phyloP scores from a whole-genome alignment of 179 eudicot genomes.

The Vitellaria paradoxa region DNA sequence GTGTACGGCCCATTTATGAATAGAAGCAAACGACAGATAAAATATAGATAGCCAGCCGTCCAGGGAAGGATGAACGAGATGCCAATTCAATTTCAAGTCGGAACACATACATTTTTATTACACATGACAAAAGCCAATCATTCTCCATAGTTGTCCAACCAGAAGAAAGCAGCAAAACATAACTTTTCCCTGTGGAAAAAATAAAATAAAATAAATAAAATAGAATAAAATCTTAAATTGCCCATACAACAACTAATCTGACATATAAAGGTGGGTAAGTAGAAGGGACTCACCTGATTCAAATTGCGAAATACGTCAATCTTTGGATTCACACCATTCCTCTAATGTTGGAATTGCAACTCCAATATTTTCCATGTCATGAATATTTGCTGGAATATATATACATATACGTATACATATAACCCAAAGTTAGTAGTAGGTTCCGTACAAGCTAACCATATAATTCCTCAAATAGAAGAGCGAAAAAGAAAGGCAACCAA shows the following conservation, averaged over 20 bases:
- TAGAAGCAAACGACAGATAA: background rate
- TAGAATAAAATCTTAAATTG: background rate
- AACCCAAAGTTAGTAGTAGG: conserved; percentile 19
- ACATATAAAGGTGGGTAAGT: too few species aligned
- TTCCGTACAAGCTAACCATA: background rate
- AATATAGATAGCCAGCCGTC: background rate
- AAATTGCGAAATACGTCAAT: conserved; percentile 14
- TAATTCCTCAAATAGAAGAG: background rate
- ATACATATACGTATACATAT: background rate
- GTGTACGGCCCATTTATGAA: background rate
- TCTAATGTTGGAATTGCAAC: conserved; percentile 70
- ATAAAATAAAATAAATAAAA: background rate
- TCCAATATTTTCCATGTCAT: conserved; percentile 79
- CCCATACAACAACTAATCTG: background rate
- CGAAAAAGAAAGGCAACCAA: background rate
- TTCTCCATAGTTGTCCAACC: background rate
- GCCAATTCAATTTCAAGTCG: background rate
- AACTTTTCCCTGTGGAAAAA: background rate
- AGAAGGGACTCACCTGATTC: conserved; percentile 9
- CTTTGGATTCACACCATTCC: conserved; percentile 43
- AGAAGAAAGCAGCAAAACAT: background rate
- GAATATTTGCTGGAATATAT: conserved; percentile 54
- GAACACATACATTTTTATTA: background rate
- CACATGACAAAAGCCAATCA: background rate
- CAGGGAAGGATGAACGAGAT: background rate